Evolutionary conservation across 495 filamentous ascomycete species (phyloP).

Genomic region (Wilcoxina mikolae): DNA sequence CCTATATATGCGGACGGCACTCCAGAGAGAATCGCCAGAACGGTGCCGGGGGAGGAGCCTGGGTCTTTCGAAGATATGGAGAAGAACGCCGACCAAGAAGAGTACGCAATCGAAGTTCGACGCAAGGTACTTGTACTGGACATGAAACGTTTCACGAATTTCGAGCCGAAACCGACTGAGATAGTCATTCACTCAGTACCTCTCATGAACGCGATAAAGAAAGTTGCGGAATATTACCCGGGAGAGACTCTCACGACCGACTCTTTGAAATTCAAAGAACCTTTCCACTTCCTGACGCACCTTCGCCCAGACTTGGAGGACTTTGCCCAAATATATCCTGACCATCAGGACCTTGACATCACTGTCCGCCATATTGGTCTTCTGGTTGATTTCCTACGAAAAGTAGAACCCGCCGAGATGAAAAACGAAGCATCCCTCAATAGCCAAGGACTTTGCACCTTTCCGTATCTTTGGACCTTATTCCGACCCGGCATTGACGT

Average conservation of each 20-base stretch:
- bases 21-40: background rate
- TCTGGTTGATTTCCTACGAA: background rate
- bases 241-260: background rate
- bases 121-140: background rate
- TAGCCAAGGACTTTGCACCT: conserved; percentile 40
- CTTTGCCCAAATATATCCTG: background rate
- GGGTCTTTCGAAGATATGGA: background rate
- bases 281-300: background rate
- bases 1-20: background rate
- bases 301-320: background rate
- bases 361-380: background rate
- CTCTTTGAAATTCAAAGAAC: background rate
- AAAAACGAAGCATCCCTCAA: background rate
- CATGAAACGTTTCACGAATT: background rate
- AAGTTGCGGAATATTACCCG: background rate
- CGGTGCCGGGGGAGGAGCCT: background rate
- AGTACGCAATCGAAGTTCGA: background rate
- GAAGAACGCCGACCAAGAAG: background rate
- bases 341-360: background rate
- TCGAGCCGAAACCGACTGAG: background rate
- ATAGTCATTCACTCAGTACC: background rate
- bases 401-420: background rate
- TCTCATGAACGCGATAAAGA: background rate
- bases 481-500: conserved; percentile 83
- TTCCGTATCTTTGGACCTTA: conserved; percentile 77